These are phyloP conservation scores for Saraca asoca DNA, from an alignment of 331 rosid species.

Conservation along the genomic window DNA sequence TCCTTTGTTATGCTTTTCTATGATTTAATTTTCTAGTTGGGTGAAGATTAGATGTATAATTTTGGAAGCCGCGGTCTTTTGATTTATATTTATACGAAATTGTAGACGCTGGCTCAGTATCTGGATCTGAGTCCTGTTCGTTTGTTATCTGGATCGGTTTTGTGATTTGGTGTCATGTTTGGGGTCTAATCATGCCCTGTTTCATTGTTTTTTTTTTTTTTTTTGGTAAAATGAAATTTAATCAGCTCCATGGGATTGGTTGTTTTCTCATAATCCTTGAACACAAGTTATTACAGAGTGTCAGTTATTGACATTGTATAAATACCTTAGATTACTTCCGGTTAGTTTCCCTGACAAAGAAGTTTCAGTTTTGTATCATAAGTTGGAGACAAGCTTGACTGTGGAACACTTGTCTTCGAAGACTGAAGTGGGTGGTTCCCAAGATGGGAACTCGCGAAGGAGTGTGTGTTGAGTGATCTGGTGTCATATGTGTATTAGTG, in stretches of 20 bases:
- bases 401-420: not conserved
- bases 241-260: too few species aligned
- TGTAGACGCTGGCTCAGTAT: not conserved
- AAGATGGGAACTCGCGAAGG: too few species aligned
- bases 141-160: not conserved
- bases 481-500: too few species aligned
- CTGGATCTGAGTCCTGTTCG: conserved; percentile 1
- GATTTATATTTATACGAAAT: not conserved
- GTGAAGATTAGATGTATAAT: not conserved
- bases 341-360: not conserved
- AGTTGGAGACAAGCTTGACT: not conserved
- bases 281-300: too few species aligned
- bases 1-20: not conserved
- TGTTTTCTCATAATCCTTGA: too few species aligned
- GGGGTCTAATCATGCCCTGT: not conserved
- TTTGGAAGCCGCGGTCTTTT: not conserved
- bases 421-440: too few species aligned
- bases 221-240: too few species aligned
- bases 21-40: not conserved
- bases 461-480: too few species aligned
- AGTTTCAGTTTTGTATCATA: not conserved
- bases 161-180: not conserved
- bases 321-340: not conserved
- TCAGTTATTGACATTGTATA: too few species aligned
- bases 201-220: not conserved